Conservation (phyloP, 1,284 basidiomycete species). For the Coriolopsis trogii region DNA sequence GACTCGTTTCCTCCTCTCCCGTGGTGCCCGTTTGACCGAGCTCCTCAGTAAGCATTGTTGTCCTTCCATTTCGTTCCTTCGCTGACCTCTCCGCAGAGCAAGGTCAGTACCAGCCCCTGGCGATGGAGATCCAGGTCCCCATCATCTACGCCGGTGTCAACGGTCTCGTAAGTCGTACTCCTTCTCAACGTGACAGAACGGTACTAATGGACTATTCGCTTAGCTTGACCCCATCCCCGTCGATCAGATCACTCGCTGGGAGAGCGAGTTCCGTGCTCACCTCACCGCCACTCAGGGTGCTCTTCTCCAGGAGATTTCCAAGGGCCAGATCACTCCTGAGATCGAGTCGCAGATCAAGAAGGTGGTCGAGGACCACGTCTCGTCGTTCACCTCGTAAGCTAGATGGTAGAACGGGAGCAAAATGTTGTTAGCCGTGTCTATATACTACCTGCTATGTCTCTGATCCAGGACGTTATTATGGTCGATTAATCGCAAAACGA, state of each 20-base stretch:
- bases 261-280: conserved; percentile 87
- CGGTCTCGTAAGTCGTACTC: conserved; percentile 74
- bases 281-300: conserved; percentile 67
- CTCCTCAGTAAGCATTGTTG: conserved; percentile 72
- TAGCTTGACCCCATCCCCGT: conserved; percentile 91
- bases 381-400: conserved; percentile 74
- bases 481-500: conserved; percentile 20
- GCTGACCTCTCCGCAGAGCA: conserved; percentile 66
- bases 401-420: conserved; percentile 22
- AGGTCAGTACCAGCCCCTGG: conserved; percentile 93
- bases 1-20: conserved; percentile 94
- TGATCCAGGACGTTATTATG: conserved; percentile 23
- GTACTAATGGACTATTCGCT: conserved; percentile 11
- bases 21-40: conserved; percentile 98
- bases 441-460: conserved; percentile 21
- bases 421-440: conserved; percentile 26
- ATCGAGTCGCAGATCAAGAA: conserved; percentile 94
- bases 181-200: not conserved
- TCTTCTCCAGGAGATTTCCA: conserved; percentile 82
- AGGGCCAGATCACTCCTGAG: conserved; percentile 85
- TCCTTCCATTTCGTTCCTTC: not conserved
- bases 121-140: conserved; percentile 96
- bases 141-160: conserved; percentile 99
- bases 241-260: conserved; percentile 95
- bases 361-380: conserved; percentile 85